Evolutionary conservation across 1,139 yeast species (phyloP).

Genomic region (Suhomyces maxii): DNA sequence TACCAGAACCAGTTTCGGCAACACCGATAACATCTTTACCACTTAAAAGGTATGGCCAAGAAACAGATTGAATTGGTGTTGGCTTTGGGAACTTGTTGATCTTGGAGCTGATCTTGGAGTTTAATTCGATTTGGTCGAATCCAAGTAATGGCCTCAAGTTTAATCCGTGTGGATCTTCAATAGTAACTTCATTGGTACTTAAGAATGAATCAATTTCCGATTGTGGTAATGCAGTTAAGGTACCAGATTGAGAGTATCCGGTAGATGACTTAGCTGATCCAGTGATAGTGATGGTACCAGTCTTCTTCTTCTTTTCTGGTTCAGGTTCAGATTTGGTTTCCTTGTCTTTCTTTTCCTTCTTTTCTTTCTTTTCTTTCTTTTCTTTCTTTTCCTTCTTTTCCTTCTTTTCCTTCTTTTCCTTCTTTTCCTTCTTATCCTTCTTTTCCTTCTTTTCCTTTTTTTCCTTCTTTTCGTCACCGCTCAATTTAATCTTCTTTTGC

Average conservation of each 20-base stretch:
- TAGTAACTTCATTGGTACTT: slow-evolving; percentile 70
- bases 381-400: slow-evolving; percentile 41
- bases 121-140: slow-evolving; percentile 62
- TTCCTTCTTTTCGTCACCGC: slow-evolving; percentile 26
- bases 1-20: slow-evolving; percentile 98
- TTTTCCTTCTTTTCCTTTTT: slow-evolving; percentile 47
- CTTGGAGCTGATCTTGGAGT: slow-evolving; percentile 53
- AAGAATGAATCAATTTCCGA: slow-evolving; percentile 63
- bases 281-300: slow-evolving; percentile 12
- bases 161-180: slow-evolving; percentile 64
- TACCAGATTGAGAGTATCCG: slow-evolving; percentile 32
- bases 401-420: slow-evolving; percentile 43
- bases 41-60: slow-evolving; percentile 89
- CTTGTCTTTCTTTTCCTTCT: slow-evolving; percentile 12
- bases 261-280: slow-evolving; percentile 14
- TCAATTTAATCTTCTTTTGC: slow-evolving; percentile 38
- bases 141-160: slow-evolving; percentile 67
- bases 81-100: slow-evolving; percentile 79
- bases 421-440: slow-evolving; percentile 49
- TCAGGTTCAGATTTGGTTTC: slow-evolving; percentile 17
- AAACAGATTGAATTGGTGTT: slow-evolving; percentile 93
- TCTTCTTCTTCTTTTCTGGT: slow-evolving; percentile 10
- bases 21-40: slow-evolving; percentile 93
- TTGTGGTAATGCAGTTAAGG: slow-evolving; percentile 41
- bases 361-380: slow-evolving; percentile 21